A percentile compares a stretch with the other conserved stretches of the same genome.
phyloP scores from a whole-genome alignment of 2,329 filamentous ascomycete species.

The Fusarium tricinctum region DNA sequence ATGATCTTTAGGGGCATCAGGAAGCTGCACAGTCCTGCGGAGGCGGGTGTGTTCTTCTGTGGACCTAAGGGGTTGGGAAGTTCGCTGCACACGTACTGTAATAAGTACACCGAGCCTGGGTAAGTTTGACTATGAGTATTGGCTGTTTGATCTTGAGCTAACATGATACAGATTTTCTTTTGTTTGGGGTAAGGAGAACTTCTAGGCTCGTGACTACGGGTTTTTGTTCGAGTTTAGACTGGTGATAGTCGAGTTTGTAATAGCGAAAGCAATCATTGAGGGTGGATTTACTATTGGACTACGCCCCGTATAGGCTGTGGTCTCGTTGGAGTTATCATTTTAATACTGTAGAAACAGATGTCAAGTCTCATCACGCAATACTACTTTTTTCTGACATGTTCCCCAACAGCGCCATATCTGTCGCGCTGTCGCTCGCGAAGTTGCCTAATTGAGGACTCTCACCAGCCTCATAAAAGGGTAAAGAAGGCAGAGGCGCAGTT shows the following conservation, averaged over 20 bases:
- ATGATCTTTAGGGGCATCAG: conserved; percentile 88
- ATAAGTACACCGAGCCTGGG: conserved; percentile 87
- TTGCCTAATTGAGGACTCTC: neutral
- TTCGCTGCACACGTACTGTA: conserved; percentile 84
- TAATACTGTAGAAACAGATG: conserved; percentile 39
- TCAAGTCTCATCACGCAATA: conserved; percentile 26
- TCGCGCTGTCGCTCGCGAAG: too few relatives aligned
- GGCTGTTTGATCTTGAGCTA: conserved; percentile 45
- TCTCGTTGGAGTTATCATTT: conserved; percentile 38
- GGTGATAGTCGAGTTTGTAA: conserved; percentile 31
- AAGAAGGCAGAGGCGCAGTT: conserved; percentile 16
- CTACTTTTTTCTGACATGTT: conserved; percentile 11
- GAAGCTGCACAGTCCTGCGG: conserved; percentile 80
- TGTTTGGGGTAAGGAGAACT: conserved; percentile 79
- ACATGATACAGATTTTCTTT: conserved; percentile 68
- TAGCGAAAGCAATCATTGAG: conserved; percentile 24
- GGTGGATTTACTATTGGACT: conserved; percentile 23
- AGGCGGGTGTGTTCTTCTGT: conserved; percentile 87
- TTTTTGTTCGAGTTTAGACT: conserved; percentile 10
- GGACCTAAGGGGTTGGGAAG: conserved; percentile 85
- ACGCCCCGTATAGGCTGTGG: conserved; percentile 14
- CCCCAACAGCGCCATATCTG: neutral
- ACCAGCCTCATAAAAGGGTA: conserved; percentile 6
- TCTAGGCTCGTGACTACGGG: conserved; percentile 20
- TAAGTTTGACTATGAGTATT: conserved; percentile 58